phyloP scores from a whole-genome alignment of 768 basidiomycete genomes.

The Phaeolepiota aurea region DNA sequence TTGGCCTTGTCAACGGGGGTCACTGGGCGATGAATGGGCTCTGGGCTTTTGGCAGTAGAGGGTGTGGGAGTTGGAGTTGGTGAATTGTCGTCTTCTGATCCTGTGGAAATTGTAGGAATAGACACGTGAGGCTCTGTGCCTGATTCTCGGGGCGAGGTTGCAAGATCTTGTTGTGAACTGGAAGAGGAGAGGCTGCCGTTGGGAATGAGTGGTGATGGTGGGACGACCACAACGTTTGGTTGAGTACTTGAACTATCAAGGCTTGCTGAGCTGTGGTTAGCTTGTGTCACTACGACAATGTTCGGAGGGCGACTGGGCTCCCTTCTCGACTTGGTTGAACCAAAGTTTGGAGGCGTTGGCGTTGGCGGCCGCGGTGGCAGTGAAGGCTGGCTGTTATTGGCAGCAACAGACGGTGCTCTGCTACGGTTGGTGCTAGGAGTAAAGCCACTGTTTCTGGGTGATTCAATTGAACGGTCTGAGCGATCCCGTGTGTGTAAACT shows the following conservation, averaged over 20 bases:
- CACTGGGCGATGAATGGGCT: slow-evolving; percentile 5
- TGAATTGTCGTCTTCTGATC: not conserved
- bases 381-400: not conserved
- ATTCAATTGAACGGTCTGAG: slow-evolving; percentile 16
- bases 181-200: slow-evolving; percentile 13
- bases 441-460: slow-evolving; percentile 3
- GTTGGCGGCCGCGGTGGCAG: no score
- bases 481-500: slow-evolving; percentile 20
- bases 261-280: slow-evolving; percentile 13
- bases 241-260: slow-evolving; percentile 24
- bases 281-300: slow-evolving; percentile 6
- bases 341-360: no score
- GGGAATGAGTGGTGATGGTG: slow-evolving; percentile 30
- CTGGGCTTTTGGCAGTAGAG: slow-evolving; percentile 5
- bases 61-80: slow-evolving; percentile 4
- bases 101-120: slow-evolving; percentile 8
- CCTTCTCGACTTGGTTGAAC: not conserved
- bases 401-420: not conserved
- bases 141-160: not conserved
- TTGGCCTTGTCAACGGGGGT: slow-evolving; percentile 1
- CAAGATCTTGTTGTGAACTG: not conserved
- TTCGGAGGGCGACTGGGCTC: not conserved
- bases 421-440: slow-evolving; percentile 1
- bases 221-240: slow-evolving; percentile 35
- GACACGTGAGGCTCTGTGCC: not conserved